These are phyloP conservation scores for Aureococcus anophagefferens DNA, from an alignment of 108 stramenopile species.

Conservation along the genomic window DNA sequence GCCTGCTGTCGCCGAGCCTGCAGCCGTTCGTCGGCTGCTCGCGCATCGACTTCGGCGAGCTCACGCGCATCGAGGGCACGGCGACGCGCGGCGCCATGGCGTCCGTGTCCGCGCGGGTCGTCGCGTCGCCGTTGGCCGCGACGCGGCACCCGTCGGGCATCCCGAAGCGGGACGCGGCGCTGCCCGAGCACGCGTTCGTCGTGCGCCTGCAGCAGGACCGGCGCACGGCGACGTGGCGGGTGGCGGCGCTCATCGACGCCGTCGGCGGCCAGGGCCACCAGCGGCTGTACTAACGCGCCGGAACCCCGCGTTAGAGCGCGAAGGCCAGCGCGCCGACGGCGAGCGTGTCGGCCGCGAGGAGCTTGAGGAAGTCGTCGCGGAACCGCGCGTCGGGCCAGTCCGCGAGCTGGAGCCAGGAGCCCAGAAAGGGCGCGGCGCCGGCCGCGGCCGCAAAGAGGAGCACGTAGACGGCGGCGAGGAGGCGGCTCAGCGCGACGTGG, in stretches of 20 bases:
- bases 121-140: too few relatives aligned
- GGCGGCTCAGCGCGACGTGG: slow-evolving; percentile 61
- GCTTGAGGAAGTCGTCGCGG: background rate
- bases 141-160: too few relatives aligned
- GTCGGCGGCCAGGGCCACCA: too few relatives aligned
- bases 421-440: slow-evolving; percentile 66
- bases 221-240: too few relatives aligned
- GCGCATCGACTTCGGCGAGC: background rate
- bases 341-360: background rate
- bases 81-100: background rate
- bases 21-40: background rate
- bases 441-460: slow-evolving; percentile 50
- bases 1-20: background rate
- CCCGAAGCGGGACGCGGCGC: too few relatives aligned
- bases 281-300: too few relatives aligned
- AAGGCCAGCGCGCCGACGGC: background rate
- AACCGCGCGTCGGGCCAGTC: background rate
- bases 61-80: background rate
- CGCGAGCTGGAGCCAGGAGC: slow-evolving; percentile 60
- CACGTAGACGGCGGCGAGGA: slow-evolving; percentile 53
- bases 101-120: background rate
- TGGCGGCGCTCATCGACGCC: too few relatives aligned
- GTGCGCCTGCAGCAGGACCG: too few relatives aligned
- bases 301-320: background rate
- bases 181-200: too few relatives aligned